These are phyloP conservation scores for Tetrahymena thermophila DNA, from an alignment of 73 alveolate species.

Conservation along the genomic window DNA sequence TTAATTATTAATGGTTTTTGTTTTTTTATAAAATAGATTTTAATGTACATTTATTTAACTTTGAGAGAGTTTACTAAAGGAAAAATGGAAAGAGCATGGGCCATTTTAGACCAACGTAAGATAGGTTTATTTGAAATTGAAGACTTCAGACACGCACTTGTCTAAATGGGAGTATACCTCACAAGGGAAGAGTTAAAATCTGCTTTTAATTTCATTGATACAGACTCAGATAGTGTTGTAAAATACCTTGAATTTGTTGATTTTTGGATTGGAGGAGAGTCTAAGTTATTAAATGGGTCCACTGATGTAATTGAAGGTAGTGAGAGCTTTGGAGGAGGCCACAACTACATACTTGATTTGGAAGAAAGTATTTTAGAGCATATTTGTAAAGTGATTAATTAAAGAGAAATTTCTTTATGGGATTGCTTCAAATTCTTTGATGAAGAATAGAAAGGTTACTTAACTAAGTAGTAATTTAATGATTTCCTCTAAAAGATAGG, in stretches of 20 bases:
- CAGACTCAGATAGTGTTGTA: neutral
- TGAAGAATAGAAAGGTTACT: neutral
- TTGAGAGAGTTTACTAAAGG: neutral
- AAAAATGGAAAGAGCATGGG: neutral
- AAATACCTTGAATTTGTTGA: neutral
- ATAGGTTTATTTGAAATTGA: neutral
- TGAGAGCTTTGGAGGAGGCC: neutral
- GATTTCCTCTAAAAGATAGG: neutral
- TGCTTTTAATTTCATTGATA: neutral
- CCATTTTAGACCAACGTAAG: neutral
- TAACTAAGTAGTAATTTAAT: neutral
- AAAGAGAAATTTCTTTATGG: neutral
- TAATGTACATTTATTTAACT: neutral
- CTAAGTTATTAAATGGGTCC: neutral
- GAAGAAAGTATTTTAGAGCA: neutral
- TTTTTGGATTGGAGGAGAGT: neutral
- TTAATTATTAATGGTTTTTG: neutral
- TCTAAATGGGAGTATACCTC: neutral
- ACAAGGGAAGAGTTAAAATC: neutral
- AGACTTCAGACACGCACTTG: neutral
- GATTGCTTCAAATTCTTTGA: neutral
- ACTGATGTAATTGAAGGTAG: neutral
- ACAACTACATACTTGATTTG: neutral
- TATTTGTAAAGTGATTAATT: neutral
- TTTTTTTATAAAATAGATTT: neutral